Percentiles rank a stretch among this genome's conserved stretches.
These are phyloP conservation scores for Amphibolis antarctica DNA, from an alignment of 106 monocot genomes.

Conservation along the genomic window DNA sequence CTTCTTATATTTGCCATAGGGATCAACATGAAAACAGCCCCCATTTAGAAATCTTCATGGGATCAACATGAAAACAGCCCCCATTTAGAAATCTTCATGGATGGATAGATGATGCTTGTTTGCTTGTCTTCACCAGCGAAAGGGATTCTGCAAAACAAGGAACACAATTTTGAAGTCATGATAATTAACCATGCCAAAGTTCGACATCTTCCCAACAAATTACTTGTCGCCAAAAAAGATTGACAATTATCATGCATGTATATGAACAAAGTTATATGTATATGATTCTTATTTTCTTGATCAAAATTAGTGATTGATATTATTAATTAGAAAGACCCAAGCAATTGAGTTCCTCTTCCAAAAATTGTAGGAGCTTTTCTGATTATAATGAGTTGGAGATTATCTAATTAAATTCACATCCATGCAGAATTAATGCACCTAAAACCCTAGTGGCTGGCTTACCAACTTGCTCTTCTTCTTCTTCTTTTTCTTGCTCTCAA, in stretches of 20 bases:
- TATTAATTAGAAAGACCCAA: no score
- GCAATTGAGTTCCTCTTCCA: no score
- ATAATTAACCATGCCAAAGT: background rate
- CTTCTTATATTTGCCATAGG: background rate
- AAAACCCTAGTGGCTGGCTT: background rate
- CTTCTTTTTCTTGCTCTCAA: conserved; percentile 19
- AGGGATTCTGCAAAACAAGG: conserved; percentile 2
- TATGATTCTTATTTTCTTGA: background rate
- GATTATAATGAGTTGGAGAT: background rate
- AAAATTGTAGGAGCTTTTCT: no score
- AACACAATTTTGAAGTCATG: background rate
- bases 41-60: background rate
- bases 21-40: no score
- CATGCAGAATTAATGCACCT: background rate
- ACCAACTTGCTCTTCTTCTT: conserved; percentile 17
- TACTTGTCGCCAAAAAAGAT: background rate
- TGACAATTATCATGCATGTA: background rate
- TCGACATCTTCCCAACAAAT: background rate
- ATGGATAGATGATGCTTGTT: background rate
- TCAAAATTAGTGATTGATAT: background rate
- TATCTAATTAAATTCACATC: no score
- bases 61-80: no score
- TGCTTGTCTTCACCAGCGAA: conserved; percentile 4
- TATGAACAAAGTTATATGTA: background rate
- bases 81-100: background rate